Conservation (phyloP, 176 grass and related monocot species). For the Raddia distichophylla region DNA sequence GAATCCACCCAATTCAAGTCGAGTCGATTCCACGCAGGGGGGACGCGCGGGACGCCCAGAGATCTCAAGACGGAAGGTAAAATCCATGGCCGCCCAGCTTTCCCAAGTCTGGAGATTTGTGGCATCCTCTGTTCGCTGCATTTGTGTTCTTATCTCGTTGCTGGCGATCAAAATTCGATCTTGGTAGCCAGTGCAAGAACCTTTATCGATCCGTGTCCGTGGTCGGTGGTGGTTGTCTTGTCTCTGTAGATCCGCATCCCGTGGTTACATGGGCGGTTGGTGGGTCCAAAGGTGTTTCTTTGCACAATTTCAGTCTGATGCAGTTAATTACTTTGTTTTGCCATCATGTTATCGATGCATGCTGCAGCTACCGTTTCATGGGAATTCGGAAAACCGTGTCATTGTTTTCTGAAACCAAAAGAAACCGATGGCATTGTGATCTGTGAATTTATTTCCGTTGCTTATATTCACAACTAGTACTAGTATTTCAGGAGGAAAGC, state of each 20-base stretch:
- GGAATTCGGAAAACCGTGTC: not conserved
- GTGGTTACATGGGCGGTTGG: not conserved
- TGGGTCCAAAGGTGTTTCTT: not conserved
- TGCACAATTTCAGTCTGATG: not conserved
- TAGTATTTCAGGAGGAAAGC: not conserved
- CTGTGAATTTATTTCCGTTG: not conserved
- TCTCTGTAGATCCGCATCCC: not conserved
- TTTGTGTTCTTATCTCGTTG: not conserved
- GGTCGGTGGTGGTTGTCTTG: not conserved
- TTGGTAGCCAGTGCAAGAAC: not conserved
- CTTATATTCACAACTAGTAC: not conserved
- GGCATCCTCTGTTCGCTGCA: not conserved
- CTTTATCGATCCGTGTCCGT: not conserved
- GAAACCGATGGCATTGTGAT: not conserved
- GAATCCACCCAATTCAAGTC: not conserved
- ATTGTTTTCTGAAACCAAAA: slow-evolving; percentile 37
- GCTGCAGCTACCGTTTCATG: not conserved
- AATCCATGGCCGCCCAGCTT: slow-evolving; percentile 1
- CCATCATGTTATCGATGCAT: not conserved
- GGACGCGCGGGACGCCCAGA: not conserved
- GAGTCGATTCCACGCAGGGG: slow-evolving; percentile 16
- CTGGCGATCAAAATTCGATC: not conserved
- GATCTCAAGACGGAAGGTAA: slow-evolving; percentile 34
- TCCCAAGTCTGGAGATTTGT: not conserved
- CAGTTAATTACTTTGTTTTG: not conserved